phyloP scores from a whole-genome alignment of 768 basidiomycete genomes.

The Tulasnella calospora region DNA sequence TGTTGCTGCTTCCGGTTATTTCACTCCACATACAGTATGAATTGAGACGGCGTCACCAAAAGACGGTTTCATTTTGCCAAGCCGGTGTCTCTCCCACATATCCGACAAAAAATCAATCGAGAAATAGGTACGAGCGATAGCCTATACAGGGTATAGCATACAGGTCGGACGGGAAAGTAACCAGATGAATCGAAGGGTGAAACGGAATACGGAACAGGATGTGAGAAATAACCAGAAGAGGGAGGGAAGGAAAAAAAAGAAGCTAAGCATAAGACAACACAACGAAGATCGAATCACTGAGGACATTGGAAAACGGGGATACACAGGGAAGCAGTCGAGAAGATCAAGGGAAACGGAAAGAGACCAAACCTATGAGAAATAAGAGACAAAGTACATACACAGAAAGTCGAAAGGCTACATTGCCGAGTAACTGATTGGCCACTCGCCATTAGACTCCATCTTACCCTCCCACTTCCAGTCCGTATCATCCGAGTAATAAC shows the following conservation, averaged over 20 bases:
- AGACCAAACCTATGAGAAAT: neutral
- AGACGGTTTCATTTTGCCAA: neutral
- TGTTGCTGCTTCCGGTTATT: too few species aligned
- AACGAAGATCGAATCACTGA: neutral
- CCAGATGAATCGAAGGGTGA: neutral
- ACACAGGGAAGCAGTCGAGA: neutral
- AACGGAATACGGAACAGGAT: neutral
- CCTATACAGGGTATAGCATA: constrained; percentile 12
- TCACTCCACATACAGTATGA: too few species aligned
- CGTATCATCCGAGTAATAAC: constrained; percentile 20
- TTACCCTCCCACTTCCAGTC: constrained; percentile 28
- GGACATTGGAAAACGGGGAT: neutral
- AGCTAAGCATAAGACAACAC: constrained; percentile 8
- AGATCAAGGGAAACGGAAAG: neutral
- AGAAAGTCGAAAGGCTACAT: neutral
- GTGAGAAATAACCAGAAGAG: neutral
- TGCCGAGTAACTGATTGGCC: constrained; percentile 26
- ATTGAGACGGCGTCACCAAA: too few species aligned
- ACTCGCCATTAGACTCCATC: constrained; percentile 26
- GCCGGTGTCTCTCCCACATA: neutral
- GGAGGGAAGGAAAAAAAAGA: neutral
- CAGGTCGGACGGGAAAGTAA: neutral
- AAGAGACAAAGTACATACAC: constrained; percentile 1
- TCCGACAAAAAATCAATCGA: neutral
- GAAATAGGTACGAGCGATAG: constrained; percentile 8